Conservation (phyloP, 1,139 yeast genomes). For the Magnusiomyces tetraspermus region DNA sequence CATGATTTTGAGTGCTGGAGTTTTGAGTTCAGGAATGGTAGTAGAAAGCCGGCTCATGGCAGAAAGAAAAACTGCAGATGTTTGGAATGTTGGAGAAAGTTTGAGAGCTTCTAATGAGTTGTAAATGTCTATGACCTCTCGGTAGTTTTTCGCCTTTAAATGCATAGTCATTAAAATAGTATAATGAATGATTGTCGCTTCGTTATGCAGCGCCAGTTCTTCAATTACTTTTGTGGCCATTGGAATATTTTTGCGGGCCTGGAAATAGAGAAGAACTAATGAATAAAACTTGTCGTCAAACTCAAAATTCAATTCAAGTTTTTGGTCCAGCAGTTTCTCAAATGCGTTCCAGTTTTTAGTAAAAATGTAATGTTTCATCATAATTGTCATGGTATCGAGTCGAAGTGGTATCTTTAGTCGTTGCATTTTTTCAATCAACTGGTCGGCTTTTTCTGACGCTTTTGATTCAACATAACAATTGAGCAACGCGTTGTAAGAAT, state of each 20-base stretch:
- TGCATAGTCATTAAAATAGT: slow-evolving; percentile 22
- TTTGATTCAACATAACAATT: slow-evolving; percentile 20
- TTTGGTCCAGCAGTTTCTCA: slow-evolving; percentile 8
- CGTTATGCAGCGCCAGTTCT: slow-evolving; percentile 17
- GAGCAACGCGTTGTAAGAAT: slow-evolving; percentile 24
- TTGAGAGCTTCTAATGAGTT: slow-evolving; percentile 16
- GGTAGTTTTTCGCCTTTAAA: slow-evolving; percentile 8
- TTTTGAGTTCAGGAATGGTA: slow-evolving; percentile 3
- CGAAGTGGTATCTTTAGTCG: slow-evolving; percentile 16
- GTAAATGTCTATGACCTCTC: slow-evolving; percentile 17
- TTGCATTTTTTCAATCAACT: slow-evolving; percentile 18
- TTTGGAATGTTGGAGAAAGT: slow-evolving; percentile 21
- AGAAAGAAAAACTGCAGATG: slow-evolving; percentile 16
- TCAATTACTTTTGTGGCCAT: slow-evolving; percentile 19
- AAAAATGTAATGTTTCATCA: slow-evolving; percentile 20
- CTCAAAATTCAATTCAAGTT: slow-evolving; percentile 12
- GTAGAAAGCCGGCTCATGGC: slow-evolving; percentile 9
- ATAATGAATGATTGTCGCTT: slow-evolving; percentile 23
- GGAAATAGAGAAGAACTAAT: slow-evolving; percentile 20
- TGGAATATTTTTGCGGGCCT: slow-evolving; percentile 14
- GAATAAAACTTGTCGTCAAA: slow-evolving; percentile 25
- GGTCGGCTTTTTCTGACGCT: slow-evolving; percentile 18
- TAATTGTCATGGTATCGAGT: slow-evolving; percentile 24
- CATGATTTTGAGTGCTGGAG: slow-evolving; percentile 6
- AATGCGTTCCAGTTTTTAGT: slow-evolving; percentile 6